phyloP scores from a whole-genome alignment of 345 rosid genomes.

The Eucalyptus microcorys region DNA sequence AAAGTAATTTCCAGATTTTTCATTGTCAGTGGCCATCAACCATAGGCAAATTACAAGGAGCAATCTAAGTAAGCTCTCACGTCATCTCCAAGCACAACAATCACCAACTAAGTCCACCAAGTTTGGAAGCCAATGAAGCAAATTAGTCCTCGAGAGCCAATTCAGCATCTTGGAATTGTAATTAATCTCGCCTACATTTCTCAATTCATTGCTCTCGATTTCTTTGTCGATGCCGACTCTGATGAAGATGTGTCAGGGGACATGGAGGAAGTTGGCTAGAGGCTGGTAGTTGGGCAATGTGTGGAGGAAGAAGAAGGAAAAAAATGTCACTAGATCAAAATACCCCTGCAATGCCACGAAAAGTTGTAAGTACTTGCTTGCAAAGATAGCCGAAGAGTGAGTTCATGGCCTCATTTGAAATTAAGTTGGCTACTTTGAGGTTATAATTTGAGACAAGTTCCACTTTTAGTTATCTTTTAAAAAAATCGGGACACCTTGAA shows the following conservation, averaged over 20 bases:
- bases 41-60: no score
- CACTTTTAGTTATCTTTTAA: not conserved
- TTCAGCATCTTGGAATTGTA: not conserved
- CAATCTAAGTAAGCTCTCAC: no score
- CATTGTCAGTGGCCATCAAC: no score
- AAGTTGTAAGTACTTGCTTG: not conserved
- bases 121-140: no score
- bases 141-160: not conserved
- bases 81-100: no score
- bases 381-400: not conserved
- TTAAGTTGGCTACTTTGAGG: not conserved
- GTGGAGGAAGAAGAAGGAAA: not conserved
- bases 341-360: not conserved
- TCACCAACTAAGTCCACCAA: no score
- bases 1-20: no score
- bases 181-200: no score
- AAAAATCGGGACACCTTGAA: no score
- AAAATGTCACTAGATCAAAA: not conserved
- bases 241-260: not conserved
- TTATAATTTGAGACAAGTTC: not conserved
- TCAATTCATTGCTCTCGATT: not conserved
- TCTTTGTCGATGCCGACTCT: not conserved
- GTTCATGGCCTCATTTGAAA: not conserved
- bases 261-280: not conserved
- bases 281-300: not conserved